Evolutionary conservation across 805 yeast species (phyloP), one percentile per base, ranked within the genome.

Genomic region (Yarrowia phangngaensis): DNA sequence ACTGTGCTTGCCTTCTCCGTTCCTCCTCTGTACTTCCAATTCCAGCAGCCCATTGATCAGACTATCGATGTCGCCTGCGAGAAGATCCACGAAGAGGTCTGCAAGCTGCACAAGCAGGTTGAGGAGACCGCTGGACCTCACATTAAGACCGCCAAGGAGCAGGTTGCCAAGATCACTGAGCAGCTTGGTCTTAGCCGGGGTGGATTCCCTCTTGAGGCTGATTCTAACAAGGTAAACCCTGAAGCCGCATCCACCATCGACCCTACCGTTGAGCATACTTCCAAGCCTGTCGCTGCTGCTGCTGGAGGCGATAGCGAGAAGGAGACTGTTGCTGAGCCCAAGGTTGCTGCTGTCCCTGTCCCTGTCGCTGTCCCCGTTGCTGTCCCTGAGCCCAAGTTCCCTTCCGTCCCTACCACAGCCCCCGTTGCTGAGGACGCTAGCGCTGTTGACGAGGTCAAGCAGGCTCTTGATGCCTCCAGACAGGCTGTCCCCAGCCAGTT

Each of bases 1-100:
- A 79, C 80, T 40, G 65, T 84, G 40, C 61, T 71, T 15, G 73
- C 82, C 12, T 90, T 90, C 74, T 67, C 94, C 33, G 70, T 76
- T 34, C 97, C 97, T 52, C 76, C 75, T 20, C 60, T 82, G 54
- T 90, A 89, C 73, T 69, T 76, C 58, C 73, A 74, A 57, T 79
- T 84, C 76, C 80, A 86, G 74, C 73, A 73, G 61, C 82, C 84
- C 71, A 83, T 89, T 61, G 88, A 84, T 68, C 76, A 75, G 30
- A 55, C 55, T 28, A 36, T 64, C 19, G 58, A 51, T 28, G 28
- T 51, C 23, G 58, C 53, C 26, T 56, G 52, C 50, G 54, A 50
- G 35, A 57, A 60, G 43, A 57, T 58, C 32, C 56, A 56, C 51
- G 52, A 36, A 30, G 60, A 62, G 50, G 51, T 53, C 48, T 45